Evolutionary conservation across 164 flowering plant species (phyloP).

Genomic region (Liriodendron chinense): DNA sequence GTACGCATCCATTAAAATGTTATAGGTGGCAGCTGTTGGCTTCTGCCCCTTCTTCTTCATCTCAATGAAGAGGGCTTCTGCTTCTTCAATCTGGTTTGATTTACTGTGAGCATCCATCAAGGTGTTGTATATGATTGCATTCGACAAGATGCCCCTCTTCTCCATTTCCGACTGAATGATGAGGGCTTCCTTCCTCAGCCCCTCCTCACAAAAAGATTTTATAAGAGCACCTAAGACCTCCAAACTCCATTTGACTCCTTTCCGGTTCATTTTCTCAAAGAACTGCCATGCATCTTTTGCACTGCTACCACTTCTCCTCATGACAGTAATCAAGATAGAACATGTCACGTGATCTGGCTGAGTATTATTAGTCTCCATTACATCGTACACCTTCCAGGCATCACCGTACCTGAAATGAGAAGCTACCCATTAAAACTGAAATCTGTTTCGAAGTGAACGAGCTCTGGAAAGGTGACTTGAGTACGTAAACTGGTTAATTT

Average conservation of each 20-base stretch:
- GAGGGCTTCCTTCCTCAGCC: constrained; percentile 81
- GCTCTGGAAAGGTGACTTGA: too few relatives aligned
- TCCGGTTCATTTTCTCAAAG: constrained; percentile 71
- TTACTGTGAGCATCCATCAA: constrained; percentile 79
- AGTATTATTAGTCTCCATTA: constrained; percentile 62
- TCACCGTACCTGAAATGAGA: constrained; percentile 61
- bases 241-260: constrained; percentile 70
- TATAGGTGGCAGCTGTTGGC: constrained; percentile 67
- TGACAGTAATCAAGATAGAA: constrained; percentile 65
- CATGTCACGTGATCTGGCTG: constrained; percentile 82
- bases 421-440: constrained; percentile 1
- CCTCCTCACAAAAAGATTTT: constrained; percentile 90
- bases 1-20: constrained; percentile 88
- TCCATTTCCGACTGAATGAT: constrained; percentile 83
- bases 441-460: background rate
- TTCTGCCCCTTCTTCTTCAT: constrained; percentile 67
- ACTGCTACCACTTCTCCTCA: constrained; percentile 75
- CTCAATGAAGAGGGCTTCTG: constrained; percentile 88
- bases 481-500: background rate
- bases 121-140: constrained; percentile 72
- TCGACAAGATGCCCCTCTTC: constrained; percentile 70
- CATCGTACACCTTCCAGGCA: constrained; percentile 66
- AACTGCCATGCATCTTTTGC: constrained; percentile 89
- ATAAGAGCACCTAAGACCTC: constrained; percentile 81
- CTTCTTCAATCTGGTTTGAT: constrained; percentile 78